Evolutionary conservation across 768 basidiomycete genomes (phyloP), one percentile per base, ranked within the genome.

Genomic region (Filobasidium floriforme): DNA sequence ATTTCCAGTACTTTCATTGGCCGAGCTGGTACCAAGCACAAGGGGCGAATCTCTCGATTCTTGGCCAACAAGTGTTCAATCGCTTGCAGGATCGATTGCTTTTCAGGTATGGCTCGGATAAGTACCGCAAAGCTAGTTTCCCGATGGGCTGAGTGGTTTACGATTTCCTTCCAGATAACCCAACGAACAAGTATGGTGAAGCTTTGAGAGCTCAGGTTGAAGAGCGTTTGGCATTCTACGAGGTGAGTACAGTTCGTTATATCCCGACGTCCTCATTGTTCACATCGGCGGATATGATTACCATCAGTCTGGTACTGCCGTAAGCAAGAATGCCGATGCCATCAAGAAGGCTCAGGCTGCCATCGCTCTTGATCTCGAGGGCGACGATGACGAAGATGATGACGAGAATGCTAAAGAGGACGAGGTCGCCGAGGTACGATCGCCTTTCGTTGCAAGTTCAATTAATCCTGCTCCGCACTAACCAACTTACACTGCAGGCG

Each of bases 1-100:
- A 57, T 57, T 51, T 37, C 19, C 29, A 57, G 92, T 22, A 84
- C 92, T 1, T 97, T 96, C 82, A 97, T 98, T 77, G 92, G 92
- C 12, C 89, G 92, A 52, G 94, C 94, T 5, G 90, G 87, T 19
- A 84, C 91, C 51, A 94, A 92, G 80, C 86, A 89, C 83, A 98
- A 97, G 82, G 94, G 94, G 11, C 88, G 94, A 63, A 97, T 97
- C 76, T 96, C 93, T 3, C 88, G 94, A n/a, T 98, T 97, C 85
- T 83, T 98, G 9, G 94, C 94, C 44, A 98, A 98, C 84, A 98
- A 98, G 80, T 92, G 91, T 76, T 93, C 92, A 63, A 97, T 98
- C 72, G 94, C 94, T 1, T 89, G 91, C 18, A 84, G 94, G 63
- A 97, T 98, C 80, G 94, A 98, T 77, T 97, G 92, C 79, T 98